A percentile compares a stretch with the other conserved stretches of the same genome.
These are phyloP conservation scores for Ambispora gerdemannii DNA, from an alignment of 192 early-diverging fungal species.

Conservation along the genomic window DNA sequence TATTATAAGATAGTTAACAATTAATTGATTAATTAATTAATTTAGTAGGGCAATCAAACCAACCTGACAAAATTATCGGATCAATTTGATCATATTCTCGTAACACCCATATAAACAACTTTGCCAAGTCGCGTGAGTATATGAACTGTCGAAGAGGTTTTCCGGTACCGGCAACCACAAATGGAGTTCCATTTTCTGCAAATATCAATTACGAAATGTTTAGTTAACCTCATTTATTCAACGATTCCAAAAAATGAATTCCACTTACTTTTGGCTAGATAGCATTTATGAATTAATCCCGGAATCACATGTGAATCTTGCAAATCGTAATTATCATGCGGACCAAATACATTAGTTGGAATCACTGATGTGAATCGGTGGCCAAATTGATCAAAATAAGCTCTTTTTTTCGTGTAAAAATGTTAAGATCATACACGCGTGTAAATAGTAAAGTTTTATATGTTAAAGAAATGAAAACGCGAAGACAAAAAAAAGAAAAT, in stretches of 20 bases:
- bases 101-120: slow-evolving; percentile 76
- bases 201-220: no score
- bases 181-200: slow-evolving; percentile 63
- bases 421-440: neutral
- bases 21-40: slow-evolving; percentile 2
- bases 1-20: neutral
- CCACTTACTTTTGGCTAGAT: slow-evolving; percentile 69
- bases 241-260: slow-evolving; percentile 1
- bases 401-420: slow-evolving; percentile 39
- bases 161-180: slow-evolving; percentile 71
- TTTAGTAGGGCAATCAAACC: slow-evolving; percentile 4
- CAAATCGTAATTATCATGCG: slow-evolving; percentile 75
- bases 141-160: slow-evolving; percentile 81
- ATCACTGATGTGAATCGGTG: slow-evolving; percentile 76
- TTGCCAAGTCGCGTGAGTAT: slow-evolving; percentile 76
- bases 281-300: slow-evolving; percentile 78
- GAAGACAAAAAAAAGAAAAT: slow-evolving; percentile 7
- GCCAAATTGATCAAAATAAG: slow-evolving; percentile 77
- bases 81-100: slow-evolving; percentile 76
- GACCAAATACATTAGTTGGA: slow-evolving; percentile 81
- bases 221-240: no score
- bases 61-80: slow-evolving; percentile 79
- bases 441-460: neutral
- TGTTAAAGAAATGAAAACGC: neutral
- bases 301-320: slow-evolving; percentile 80